Evolutionary conservation across 1,284 basidiomycete species (phyloP).

Genomic region (Fomitopsis betulina): DNA sequence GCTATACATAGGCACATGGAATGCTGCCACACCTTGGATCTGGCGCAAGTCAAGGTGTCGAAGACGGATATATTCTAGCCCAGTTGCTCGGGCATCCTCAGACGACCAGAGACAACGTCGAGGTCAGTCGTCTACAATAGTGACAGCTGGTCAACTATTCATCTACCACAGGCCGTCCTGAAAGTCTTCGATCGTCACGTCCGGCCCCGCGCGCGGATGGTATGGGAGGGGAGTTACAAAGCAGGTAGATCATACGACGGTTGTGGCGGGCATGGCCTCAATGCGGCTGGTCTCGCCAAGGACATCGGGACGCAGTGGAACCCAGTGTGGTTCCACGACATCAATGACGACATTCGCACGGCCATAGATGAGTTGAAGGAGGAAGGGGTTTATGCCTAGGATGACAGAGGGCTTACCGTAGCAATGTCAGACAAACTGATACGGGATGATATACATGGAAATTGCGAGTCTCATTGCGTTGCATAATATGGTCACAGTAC

Average conservation of each 20-base stretch:
- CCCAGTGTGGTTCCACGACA: conserved; percentile 44
- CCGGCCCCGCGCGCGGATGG: conserved; percentile 41
- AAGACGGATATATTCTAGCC: conserved; percentile 51
- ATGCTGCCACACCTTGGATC: conserved; percentile 61
- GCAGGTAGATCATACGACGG: conserved; percentile 32
- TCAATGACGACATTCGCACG: conserved; percentile 30
- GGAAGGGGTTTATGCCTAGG: conserved; percentile 6
- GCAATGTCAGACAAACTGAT: not conserved
- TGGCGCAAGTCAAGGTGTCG: conserved; percentile 60
- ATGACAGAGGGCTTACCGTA: not conserved
- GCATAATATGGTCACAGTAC: conserved; percentile 5
- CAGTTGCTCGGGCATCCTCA: conserved; percentile 43
- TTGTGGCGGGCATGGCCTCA: conserved; percentile 17
- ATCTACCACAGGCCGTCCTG: conserved; percentile 34
- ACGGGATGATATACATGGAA: not conserved
- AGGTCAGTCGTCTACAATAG: conserved; percentile 28
- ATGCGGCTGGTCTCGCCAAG: conserved; percentile 15
- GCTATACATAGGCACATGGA: conserved; percentile 41
- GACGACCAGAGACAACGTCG: conserved; percentile 39
- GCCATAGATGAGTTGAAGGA: conserved; percentile 28
- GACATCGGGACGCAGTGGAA: conserved; percentile 39
- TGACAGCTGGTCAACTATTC: not conserved
- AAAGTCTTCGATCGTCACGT: conserved; percentile 40
- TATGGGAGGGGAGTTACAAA: conserved; percentile 34
- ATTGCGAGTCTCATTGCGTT: not conserved